Conservation (phyloP, 2,329 filamentous ascomycete genomes). For the Gyromitra esculenta region DNA sequence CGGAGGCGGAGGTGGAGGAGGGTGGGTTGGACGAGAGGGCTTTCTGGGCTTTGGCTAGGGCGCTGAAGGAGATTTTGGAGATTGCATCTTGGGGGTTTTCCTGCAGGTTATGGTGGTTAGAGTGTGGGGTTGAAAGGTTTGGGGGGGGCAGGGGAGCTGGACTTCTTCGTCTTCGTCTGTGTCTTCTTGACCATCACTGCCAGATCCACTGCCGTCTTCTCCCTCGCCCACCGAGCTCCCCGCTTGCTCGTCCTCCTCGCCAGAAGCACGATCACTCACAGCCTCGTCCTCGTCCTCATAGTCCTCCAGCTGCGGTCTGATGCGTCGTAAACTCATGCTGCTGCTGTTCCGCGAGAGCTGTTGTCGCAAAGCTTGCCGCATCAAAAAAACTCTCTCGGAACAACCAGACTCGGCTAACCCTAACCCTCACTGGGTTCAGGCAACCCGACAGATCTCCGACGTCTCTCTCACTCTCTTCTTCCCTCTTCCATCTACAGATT, state of each 20-base stretch:
- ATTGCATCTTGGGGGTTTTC: slow-evolving; percentile 59
- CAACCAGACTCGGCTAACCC: slow-evolving; percentile 15
- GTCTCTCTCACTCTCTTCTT: background rate
- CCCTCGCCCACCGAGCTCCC: slow-evolving; percentile 27
- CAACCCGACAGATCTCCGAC: background rate
- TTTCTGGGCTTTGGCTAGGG: slow-evolving; percentile 86
- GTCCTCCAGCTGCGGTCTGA: slow-evolving; percentile 63
- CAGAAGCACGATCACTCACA: slow-evolving; percentile 9
- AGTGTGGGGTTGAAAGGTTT: slow-evolving; percentile 60
- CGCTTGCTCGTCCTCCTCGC: background rate
- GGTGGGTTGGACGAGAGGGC: slow-evolving; percentile 65
- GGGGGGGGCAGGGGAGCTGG: slow-evolving; percentile 49
- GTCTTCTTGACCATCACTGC: slow-evolving; percentile 58
- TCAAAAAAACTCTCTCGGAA: slow-evolving; percentile 2
- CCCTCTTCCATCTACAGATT: background rate
- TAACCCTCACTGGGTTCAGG: slow-evolving; percentile 10
- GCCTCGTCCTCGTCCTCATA: slow-evolving; percentile 63
- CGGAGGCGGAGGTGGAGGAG: slow-evolving; percentile 57
- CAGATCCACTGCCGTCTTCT: slow-evolving; percentile 59
- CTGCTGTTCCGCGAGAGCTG: slow-evolving; percentile 52
- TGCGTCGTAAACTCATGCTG: slow-evolving; percentile 62
- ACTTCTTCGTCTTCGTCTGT: slow-evolving; percentile 58
- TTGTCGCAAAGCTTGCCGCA: slow-evolving; percentile 2
- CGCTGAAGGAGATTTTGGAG: slow-evolving; percentile 81
- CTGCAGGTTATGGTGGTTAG: slow-evolving; percentile 59